A percentile compares a stretch with the other conserved stretches of the same genome.
Conservation (phyloP, 2,329 filamentous ascomycete genomes). For the Talaromyces sp. region DNA sequence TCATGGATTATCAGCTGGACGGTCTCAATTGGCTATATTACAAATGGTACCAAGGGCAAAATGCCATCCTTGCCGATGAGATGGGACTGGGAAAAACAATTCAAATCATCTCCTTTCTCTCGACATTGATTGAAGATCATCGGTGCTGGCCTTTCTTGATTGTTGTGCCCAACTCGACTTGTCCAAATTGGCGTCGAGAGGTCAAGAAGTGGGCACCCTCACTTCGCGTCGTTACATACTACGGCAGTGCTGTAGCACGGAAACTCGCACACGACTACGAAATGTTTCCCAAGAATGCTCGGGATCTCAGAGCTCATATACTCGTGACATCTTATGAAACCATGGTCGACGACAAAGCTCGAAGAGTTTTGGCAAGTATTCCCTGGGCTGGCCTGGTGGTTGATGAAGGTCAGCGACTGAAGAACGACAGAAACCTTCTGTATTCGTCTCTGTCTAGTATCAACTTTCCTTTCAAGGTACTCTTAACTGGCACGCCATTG, state of each 20-base stretch:
- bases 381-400: constrained; percentile 86
- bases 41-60: constrained; percentile 76
- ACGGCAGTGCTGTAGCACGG: constrained; percentile 69
- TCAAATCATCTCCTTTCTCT: constrained; percentile 78
- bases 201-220: constrained; percentile 89
- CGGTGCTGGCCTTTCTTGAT: constrained; percentile 87
- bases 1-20: constrained; percentile 92
- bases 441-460: constrained; percentile 70
- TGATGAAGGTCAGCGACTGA: constrained; percentile 91
- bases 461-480: constrained; percentile 73
- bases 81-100: constrained; percentile 99
- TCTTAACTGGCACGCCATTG: constrained; percentile 83
- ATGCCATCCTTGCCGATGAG: constrained; percentile 89
- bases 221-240: constrained; percentile 85
- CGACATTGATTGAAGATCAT: constrained; percentile 63
- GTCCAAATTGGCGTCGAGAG: constrained; percentile 95
- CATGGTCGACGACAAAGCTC: constrained; percentile 66
- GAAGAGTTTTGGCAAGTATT: constrained; percentile 61
- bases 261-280: constrained; percentile 77
- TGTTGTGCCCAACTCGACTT: constrained; percentile 91
- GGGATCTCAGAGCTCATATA: constrained; percentile 76
- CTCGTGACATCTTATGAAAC: constrained; percentile 95
- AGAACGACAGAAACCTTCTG: constrained; percentile 81
- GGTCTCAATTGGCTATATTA: constrained; percentile 93
- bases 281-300: constrained; percentile 62